Base-by-base conservation (phyloP, 1,284 basidiomycete species). In the Malassezia vespertilionis region DNA sequence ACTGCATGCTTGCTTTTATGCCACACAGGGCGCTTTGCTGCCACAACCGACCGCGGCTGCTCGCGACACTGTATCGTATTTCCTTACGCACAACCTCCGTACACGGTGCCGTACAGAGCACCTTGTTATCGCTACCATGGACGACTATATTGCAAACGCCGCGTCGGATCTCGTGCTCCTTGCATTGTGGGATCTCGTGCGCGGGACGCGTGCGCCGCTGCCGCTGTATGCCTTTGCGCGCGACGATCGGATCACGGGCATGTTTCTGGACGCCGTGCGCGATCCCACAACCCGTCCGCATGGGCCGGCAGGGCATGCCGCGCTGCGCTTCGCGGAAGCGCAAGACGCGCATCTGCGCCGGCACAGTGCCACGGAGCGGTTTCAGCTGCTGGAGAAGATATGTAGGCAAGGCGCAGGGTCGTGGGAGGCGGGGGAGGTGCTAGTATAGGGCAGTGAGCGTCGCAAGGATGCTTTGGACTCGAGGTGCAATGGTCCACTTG, bases 101-200 rank as follows among this genome's bases (percentile, higher is more conserved):
- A 37, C 28, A 32, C 41, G 40, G 17, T 34, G 47, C 12, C 15
- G 40, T 14, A 24, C 23, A 11, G 44, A 50, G 11, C 35, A 27
- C 10, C 33, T 44, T 8, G 33, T 50, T 7, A 54, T 65, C 4
- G 63, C 65, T 0, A 54, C 58, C 4, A 61, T 68, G 6, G 55
- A 66, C 22, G 66, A 69, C 33, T 64, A 63, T 37, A 53, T 69
- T 23, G 50, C 57, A 7, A 69, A 69, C 28, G 61, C 65, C 2
- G 46, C 55, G 15, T 53, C 53, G n/a, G 66, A 69, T 52, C 48
- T 69, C 14, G 18, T 69, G 11, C 49, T 69, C 14, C 56, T 64
- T 54, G 53, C 65, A 15, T 34, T 69, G 2, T 69, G 66, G 66
- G 40, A 51, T 2, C 30, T 17, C 15, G 32, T 50, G 9, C 36